A percentile compares a stretch with the other conserved stretches of the same genome.
Evolutionary conservation across 805 yeast species (phyloP).

Genomic region (Starmerella bombi): DNA sequence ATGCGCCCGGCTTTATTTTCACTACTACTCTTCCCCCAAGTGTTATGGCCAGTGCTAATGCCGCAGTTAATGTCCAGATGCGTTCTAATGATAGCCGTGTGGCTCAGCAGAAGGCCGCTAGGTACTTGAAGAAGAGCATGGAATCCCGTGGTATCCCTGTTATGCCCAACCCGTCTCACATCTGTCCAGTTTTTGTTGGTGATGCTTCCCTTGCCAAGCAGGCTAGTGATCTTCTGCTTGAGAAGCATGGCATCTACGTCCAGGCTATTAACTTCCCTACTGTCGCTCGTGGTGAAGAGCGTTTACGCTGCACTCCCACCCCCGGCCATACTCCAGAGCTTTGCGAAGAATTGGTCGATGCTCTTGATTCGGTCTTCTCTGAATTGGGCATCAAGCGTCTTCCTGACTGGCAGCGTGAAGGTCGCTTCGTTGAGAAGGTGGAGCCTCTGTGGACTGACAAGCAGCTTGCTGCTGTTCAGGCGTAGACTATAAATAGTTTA

Average conservation of each 20-base stretch:
- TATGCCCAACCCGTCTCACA: constrained; percentile 94
- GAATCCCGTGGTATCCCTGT: constrained; percentile 75
- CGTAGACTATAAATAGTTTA: neutral
- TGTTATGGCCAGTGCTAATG: constrained; percentile 86
- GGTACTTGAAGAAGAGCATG: constrained; percentile 67
- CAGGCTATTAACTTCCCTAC: constrained; percentile 99
- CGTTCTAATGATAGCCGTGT: constrained; percentile 63
- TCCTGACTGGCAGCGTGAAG: constrained; percentile 59
- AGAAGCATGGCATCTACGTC: constrained; percentile 77
- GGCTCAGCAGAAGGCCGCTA: constrained; percentile 71
- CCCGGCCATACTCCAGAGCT: constrained; percentile 83
- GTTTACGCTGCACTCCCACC: constrained; percentile 96
- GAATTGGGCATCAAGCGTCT: constrained; percentile 64
- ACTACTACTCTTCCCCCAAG: constrained; percentile 97
- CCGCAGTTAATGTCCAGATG: constrained; percentile 78
- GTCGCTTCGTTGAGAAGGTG: constrained; percentile 32
- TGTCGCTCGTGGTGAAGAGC: constrained; percentile 88
- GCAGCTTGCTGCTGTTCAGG: constrained; percentile 34
- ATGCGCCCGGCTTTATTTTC: constrained; percentile 94
- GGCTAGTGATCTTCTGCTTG: constrained; percentile 80
- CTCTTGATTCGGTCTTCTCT: constrained; percentile 69
- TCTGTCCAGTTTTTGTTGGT: constrained; percentile 89
- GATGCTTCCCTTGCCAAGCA: constrained; percentile 83
- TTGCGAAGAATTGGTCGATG: constrained; percentile 59
- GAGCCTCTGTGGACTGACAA: constrained; percentile 79